Percentiles rank a stretch among this genome's conserved stretches.
Conservation (phyloP, 495 filamentous ascomycete species). For the Penicillium canescens region DNA sequence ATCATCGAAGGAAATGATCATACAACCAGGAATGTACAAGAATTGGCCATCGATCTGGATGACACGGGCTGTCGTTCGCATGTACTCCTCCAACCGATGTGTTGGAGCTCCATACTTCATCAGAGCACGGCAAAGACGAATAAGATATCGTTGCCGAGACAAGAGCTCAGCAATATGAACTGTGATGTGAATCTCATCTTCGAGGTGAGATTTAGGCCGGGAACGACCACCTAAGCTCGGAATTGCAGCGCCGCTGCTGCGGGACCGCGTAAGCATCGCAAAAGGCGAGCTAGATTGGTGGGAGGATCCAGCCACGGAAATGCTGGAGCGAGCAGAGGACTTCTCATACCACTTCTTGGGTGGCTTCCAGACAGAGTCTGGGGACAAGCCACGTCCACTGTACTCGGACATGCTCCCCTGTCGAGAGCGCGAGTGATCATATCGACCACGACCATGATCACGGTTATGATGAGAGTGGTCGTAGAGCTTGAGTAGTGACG, state of each 20-base stretch:
- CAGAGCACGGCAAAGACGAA: conserved; percentile 81
- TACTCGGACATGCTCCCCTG: conserved; percentile 33
- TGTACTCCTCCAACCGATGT: conserved; percentile 78
- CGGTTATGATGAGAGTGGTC: conserved; percentile 30
- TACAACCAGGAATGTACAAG: conserved; percentile 88
- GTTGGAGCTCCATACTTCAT: conserved; percentile 85
- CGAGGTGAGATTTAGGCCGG: conserved; percentile 41
- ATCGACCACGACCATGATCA: conserved; percentile 22
- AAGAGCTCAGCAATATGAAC: conserved; percentile 86
- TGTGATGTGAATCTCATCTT: conserved; percentile 79
- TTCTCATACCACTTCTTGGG: conserved; percentile 68
- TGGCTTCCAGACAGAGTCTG: conserved; percentile 39
- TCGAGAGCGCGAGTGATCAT: conserved; percentile 36
- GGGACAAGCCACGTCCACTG: conserved; percentile 34
- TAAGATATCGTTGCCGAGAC: conserved; percentile 77
- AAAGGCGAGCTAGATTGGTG: conserved; percentile 42
- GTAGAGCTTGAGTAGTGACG: conserved; percentile 77
- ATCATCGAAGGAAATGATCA: conserved; percentile 96
- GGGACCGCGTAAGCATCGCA: conserved; percentile 45
- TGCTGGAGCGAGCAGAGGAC: conserved; percentile 45
- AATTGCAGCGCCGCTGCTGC: conserved; percentile 39
- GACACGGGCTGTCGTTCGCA: conserved; percentile 86
- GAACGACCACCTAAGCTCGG: conserved; percentile 42
- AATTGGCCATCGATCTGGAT: conserved; percentile 91
- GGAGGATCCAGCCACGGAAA: conserved; percentile 48